Conservation (phyloP, 768 basidiomycete species). For the Hysterangium stoloniferum region DNA sequence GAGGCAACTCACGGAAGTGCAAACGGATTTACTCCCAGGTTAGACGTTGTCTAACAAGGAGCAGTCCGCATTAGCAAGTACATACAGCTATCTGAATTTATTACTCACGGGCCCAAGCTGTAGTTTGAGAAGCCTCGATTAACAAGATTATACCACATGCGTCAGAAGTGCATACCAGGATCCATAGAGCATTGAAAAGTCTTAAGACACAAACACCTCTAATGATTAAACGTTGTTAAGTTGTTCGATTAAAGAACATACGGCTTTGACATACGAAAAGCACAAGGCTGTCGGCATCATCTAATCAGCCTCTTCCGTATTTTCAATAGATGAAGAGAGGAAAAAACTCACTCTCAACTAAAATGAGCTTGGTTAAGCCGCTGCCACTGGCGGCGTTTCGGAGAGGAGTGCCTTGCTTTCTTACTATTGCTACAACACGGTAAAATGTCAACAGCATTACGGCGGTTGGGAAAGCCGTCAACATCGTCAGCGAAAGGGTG, state of each 20-base stretch:
- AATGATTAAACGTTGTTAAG: not conserved
- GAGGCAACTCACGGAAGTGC: constrained; percentile 1
- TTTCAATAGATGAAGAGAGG: not conserved
- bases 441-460: constrained; percentile 4
- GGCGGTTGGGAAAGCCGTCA: not conserved
- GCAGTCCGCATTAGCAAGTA: not conserved
- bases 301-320: too few species aligned
- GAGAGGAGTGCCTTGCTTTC: not conserved
- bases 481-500: not conserved
- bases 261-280: not conserved
- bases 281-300: not conserved
- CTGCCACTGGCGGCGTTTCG: not conserved
- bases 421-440: not conserved
- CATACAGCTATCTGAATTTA: not conserved
- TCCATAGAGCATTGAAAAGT: constrained; percentile 7
- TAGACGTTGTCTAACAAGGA: not conserved
- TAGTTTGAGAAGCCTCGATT: not conserved
- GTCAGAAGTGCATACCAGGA: not conserved
- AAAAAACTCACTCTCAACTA: not conserved
- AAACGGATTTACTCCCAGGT: constrained; percentile 4
- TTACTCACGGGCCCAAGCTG: not conserved
- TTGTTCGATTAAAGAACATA: not conserved
- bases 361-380: not conserved
- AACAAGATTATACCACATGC: not conserved
- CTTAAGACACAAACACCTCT: constrained; percentile 2